phyloP scores from a whole-genome alignment of 305 asterid species.

The Stenogyne calaminthoides region DNA sequence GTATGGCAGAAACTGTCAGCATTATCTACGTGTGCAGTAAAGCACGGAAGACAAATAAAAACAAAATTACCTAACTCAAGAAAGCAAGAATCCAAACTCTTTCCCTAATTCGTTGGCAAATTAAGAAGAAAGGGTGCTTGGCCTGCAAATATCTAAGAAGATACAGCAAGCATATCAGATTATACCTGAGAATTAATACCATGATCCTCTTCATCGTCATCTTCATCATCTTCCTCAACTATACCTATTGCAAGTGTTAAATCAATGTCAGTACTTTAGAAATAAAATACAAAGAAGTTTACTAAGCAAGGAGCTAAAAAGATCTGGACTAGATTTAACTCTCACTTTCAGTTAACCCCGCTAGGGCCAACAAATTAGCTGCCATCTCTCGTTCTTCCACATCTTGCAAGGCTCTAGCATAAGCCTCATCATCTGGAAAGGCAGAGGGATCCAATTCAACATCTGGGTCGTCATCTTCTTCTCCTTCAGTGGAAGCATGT shows the following conservation, averaged over 20 bases:
- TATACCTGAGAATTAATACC: constrained; percentile 72
- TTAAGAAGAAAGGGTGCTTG: neutral
- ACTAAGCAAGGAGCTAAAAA: neutral
- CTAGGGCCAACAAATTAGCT: constrained; percentile 77
- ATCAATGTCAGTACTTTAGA: constrained; percentile 20
- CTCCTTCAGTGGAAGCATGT: constrained; percentile 58
- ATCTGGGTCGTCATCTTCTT: constrained; percentile 51
- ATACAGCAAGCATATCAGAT: constrained; percentile 2
- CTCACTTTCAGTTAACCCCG: constrained; percentile 65
- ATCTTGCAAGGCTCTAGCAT: constrained; percentile 95
- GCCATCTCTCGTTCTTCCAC: constrained; percentile 93
- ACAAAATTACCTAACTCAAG: neutral
- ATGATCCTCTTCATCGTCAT: constrained; percentile 46
- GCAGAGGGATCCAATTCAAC: constrained; percentile 82
- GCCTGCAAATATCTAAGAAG: neutral
- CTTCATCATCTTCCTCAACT: constrained; percentile 31
- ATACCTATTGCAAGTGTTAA: constrained; percentile 36
- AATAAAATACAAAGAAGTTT: neutral
- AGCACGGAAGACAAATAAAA: constrained; percentile 1
- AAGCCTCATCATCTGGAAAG: constrained; percentile 91
- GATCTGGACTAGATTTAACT: neutral
- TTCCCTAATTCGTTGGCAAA: neutral
- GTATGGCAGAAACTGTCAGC: neutral
- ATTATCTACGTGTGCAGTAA: neutral
- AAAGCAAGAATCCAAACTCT: neutral